Evolutionary conservation across 371 early-diverging fungal species (phyloP).

Genomic region (Mortierella sp.): DNA sequence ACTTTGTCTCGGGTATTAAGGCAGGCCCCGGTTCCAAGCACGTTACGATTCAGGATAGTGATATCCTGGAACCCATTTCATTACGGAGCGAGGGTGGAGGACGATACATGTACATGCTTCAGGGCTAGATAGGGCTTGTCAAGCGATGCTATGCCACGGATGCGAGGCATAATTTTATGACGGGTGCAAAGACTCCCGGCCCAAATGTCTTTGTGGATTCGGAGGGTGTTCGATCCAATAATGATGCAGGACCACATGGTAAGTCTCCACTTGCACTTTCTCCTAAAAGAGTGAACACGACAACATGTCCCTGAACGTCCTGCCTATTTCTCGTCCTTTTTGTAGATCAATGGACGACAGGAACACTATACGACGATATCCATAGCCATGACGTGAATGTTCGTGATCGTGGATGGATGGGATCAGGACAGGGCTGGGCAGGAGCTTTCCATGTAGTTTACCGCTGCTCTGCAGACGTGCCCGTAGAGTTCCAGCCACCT

Average conservation of each 20-base stretch:
- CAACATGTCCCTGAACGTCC: neutral
- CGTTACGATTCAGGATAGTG: slow-evolving; percentile 39
- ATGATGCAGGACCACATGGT: slow-evolving; percentile 51
- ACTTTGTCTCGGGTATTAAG: slow-evolving; percentile 44
- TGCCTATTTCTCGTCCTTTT: neutral
- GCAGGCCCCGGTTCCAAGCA: slow-evolving; percentile 29
- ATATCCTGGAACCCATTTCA: slow-evolving; percentile 25
- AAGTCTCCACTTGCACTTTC: neutral
- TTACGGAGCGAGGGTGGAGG: slow-evolving; percentile 21
- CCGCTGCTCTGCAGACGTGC: slow-evolving; percentile 16
- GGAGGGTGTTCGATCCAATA: slow-evolving; percentile 37
- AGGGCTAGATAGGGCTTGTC: slow-evolving; percentile 44
- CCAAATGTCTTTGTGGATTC: slow-evolving; percentile 53
- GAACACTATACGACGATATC: slow-evolving; percentile 37
- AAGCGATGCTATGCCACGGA: slow-evolving; percentile 37
- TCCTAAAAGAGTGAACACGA: too few relatives aligned
- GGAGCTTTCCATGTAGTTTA: slow-evolving; percentile 44
- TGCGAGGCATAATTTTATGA: slow-evolving; percentile 39
- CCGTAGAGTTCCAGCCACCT: slow-evolving; percentile 32
- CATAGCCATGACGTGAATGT: slow-evolving; percentile 24
- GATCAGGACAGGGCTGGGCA: slow-evolving; percentile 48
- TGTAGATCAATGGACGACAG: slow-evolving; percentile 42
- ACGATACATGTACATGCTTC: slow-evolving; percentile 44
- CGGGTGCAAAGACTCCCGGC: slow-evolving; percentile 31
- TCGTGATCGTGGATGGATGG: slow-evolving; percentile 45